These are phyloP conservation scores for Wickerhamiella brachini DNA, from an alignment of 805 yeast species.

Conservation along the genomic window DNA sequence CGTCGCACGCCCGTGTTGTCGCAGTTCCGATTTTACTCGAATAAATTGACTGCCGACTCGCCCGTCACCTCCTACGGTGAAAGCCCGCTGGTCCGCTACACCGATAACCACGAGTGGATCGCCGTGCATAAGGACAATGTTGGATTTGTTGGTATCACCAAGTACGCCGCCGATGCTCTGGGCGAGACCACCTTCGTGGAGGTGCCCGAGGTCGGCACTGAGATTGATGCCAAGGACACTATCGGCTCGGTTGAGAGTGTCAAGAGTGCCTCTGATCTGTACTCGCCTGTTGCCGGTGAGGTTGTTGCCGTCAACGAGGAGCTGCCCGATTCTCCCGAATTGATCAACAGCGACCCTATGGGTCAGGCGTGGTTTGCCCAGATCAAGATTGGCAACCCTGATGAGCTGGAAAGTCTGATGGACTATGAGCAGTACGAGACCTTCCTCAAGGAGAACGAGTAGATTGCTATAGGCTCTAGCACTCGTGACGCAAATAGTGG, in stretches of 20 bases:
- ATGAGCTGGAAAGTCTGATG: slow-evolving; percentile 21
- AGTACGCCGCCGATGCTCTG: slow-evolving; percentile 88
- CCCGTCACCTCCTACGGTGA: slow-evolving; percentile 20
- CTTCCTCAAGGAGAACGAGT: slow-evolving; percentile 15
- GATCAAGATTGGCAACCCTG: slow-evolving; percentile 40
- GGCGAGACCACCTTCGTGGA: slow-evolving; percentile 96
- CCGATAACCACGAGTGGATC: slow-evolving; percentile 91
- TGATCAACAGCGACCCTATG: slow-evolving; percentile 79
- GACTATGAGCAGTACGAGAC: slow-evolving; percentile 23
- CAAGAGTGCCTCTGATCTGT: slow-evolving; percentile 86
- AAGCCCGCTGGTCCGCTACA: slow-evolving; percentile 33
- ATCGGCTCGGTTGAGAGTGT: slow-evolving; percentile 92
- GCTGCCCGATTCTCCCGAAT: slow-evolving; percentile 56
- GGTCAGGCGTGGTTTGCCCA: slow-evolving; percentile 91
- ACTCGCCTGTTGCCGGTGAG: slow-evolving; percentile 73
- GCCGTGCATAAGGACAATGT: slow-evolving; percentile 72
- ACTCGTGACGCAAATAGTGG: too few relatives aligned
- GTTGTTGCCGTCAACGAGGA: slow-evolving; percentile 55
- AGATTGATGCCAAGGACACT: slow-evolving; percentile 57
- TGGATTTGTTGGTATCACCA: slow-evolving; percentile 78
- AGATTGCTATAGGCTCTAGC: neutral
- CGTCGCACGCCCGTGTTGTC: neutral
- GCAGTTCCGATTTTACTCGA: slow-evolving; percentile 17
- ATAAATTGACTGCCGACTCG: slow-evolving; percentile 19
- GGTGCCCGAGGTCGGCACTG: slow-evolving; percentile 60